phyloP scores from a whole-genome alignment of 345 rosid genomes.

The Fremontodendron californicum region DNA sequence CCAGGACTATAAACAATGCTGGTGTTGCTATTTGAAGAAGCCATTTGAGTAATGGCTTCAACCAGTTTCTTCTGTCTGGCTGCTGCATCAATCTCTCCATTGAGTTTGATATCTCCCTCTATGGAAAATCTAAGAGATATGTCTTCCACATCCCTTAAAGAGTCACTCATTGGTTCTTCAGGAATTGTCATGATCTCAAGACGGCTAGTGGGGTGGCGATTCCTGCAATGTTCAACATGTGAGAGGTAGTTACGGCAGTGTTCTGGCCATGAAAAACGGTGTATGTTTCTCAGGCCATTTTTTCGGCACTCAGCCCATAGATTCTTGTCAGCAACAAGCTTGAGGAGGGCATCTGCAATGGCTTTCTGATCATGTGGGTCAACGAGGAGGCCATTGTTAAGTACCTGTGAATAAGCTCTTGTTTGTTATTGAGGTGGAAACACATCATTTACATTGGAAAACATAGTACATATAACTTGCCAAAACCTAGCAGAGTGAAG shows the following conservation, averaged over 20 bases:
- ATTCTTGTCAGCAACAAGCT: conserved; percentile 60
- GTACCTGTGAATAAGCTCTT: conserved; percentile 38
- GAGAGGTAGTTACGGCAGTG: conserved; percentile 81
- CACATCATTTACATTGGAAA: not conserved
- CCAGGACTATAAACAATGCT: conserved; percentile 50
- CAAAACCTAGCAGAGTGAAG: not conserved
- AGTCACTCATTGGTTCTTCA: conserved; percentile 85
- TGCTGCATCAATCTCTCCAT: conserved; percentile 64
- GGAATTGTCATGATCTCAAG: conserved; percentile 61
- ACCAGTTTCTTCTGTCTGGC: conserved; percentile 65
- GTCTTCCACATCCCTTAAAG: conserved; percentile 75
- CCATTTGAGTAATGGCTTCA: conserved; percentile 52
- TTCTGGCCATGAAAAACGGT: conserved; percentile 68
- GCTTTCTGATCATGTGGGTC: conserved; percentile 71
- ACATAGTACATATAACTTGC: conserved; percentile 1
- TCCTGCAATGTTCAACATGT: conserved; percentile 74
- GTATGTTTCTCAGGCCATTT: conserved; percentile 58
- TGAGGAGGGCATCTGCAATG: conserved; percentile 60
- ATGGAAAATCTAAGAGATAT: conserved; percentile 72
- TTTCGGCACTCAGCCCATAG: conserved; percentile 60
- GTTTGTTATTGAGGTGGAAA: conserved; percentile 7
- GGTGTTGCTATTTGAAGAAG: conserved; percentile 41
- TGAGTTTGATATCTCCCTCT: conserved; percentile 68
- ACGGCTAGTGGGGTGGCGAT: conserved; percentile 64
- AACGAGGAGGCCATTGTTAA: conserved; percentile 59